Evolutionary conservation across 2,329 filamentous ascomycete species (phyloP).

Genomic region (Huntiella moniliformis): DNA sequence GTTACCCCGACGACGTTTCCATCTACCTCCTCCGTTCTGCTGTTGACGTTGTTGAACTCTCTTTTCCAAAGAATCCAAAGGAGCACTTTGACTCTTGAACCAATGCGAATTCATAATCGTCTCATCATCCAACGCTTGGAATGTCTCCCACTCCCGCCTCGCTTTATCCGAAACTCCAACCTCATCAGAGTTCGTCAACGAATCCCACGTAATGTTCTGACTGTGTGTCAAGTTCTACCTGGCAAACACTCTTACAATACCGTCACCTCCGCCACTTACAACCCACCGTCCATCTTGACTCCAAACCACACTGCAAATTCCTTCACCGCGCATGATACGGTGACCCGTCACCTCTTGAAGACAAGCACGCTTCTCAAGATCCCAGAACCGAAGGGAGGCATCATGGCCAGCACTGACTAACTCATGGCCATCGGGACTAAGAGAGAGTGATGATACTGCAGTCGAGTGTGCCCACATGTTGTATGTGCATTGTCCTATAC

Average conservation of each 20-base stretch:
- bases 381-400: conserved; percentile 91
- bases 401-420: conserved; percentile 93
- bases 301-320: conserved; percentile 88
- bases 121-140: no score
- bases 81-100: no score
- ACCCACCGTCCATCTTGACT: conserved; percentile 90
- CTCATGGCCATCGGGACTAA: conserved; percentile 85
- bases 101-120: no score
- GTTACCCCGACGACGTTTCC: no score
- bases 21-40: no score
- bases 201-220: neutral
- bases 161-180: no score
- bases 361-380: conserved; percentile 83
- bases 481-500: conserved; percentile 92
- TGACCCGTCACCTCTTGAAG: conserved; percentile 90
- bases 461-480: conserved; percentile 94
- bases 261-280: conserved; percentile 84
- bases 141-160: no score
- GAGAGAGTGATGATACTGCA: conserved; percentile 74
- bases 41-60: no score
- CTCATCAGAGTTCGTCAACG: no score
- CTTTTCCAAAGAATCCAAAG: no score
- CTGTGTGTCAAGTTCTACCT: conserved; percentile 19
- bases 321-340: conserved; percentile 86
- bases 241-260: conserved; percentile 81